Evolutionary conservation across 176 grass and related monocot species (phyloP), one percentile per base, ranked within the genome.

Genomic region (Leersia perrieri): DNA sequence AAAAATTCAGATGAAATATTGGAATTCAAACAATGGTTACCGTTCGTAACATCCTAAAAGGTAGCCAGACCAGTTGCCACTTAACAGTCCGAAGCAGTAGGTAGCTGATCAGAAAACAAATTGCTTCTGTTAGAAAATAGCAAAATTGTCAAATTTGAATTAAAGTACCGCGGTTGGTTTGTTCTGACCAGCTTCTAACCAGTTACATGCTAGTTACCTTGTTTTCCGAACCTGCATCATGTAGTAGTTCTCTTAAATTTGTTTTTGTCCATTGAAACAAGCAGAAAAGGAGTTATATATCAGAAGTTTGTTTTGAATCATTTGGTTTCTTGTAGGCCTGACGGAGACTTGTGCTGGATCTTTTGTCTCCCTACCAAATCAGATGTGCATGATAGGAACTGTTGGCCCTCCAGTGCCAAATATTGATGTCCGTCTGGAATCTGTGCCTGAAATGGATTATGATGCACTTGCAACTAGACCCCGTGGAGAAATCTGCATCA

Each of bases 281-380:
- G 25, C 53, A 58, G n/a, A 58, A 42, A 26, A 4, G 10, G 25
- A 45, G 5, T 23, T 63, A 2, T 53, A 53, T 53, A n/a, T 53
- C 32, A 15, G 10, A 73, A 72, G 7, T 65, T 70, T 82, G 29
- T 47, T 73, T 47, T 88, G 13, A 83, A 63, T 83, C n/a, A 63
- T 74, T 55, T 72, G 45, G 81, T 77, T 9, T 73, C 60, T 66
- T 80, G 66, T 44, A 97, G 94, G 91, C 77, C 90, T 97, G 26
- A 97, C 94, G 7, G 94, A 97, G 64, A 97, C 89, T 44, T 94
- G 91, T 84, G 94, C 87, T 61, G 91, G 91, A 67, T 89, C 94
- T 25, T 91, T 94, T 61, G 84, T 94, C 41, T 87, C 91, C 14
- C 44, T 97, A 42, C 91, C 91, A 70, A 91, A 97, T 78, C 83